Base-by-base conservation (phyloP, 2,329 filamentous ascomycete genomes). In the Monosporascus sp. region DNA sequence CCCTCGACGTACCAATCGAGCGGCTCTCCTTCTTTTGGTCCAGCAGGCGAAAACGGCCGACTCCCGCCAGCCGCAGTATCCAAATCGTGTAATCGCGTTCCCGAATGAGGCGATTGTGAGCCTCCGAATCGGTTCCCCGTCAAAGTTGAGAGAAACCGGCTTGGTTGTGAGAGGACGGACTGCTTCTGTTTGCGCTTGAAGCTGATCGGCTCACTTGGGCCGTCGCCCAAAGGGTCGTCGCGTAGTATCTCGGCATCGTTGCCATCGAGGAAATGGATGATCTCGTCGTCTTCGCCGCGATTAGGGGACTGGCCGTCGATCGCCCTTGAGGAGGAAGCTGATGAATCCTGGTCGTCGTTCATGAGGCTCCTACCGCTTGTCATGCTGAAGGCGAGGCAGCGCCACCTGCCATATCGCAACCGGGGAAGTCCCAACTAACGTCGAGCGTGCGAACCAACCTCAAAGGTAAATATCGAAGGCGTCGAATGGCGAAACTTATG, bases 1-100 rank as follows among this genome's bases (percentile, higher is more conserved):
- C 90, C 91, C 70, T 97, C 93, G 47, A 87, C 80, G 67, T 95
- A 89, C 93, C 93, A 97, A 70, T 97, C 93, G 46, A 79, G 68
- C 4, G 78, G 70, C 31, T 68, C 65, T 50, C 72, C 75, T 61
- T 82, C 77, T 57, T 83, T 81, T 38, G 67, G 55, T 8, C 51
- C 57, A 18, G 53, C 56, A 39, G 55, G 50, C 11, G 45, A 48
- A 52, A 54, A 41, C 31, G 49, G 50, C 44, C 47, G 50, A 27
- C 53, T 55, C 38, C 61, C 61, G 3, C 54, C 39, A 15, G 53
- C 59, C 5, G 52, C 60, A 1, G 51, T 36, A 25, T 60, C 50
- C 18, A 65, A 49, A 9, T 56, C 54, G 24, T 62, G 62, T 51
- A 63, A 50, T 39, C 55, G 61, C 18, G 52, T 55, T 31, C 55